These are phyloP conservation scores for Pochonia chlamydosporia DNA, from an alignment of 2,329 filamentous ascomycete genomes.

Conservation along the genomic window DNA sequence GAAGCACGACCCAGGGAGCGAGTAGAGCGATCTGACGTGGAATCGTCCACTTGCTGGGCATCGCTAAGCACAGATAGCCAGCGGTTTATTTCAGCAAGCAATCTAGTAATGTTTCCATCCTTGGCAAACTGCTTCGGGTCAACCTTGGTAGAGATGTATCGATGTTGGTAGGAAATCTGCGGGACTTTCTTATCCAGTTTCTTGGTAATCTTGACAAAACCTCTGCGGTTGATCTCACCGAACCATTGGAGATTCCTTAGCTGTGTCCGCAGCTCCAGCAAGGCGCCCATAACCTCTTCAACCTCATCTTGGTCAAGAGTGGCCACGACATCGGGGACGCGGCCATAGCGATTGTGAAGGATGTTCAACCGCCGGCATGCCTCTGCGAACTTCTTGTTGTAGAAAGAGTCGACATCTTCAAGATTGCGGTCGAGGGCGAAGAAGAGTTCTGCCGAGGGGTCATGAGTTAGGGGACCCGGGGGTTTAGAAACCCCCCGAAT, in stretches of 20 bases:
- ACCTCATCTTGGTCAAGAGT: slow-evolving; percentile 81
- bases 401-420: slow-evolving; percentile 93
- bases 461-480: slow-evolving; percentile 25
- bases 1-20: slow-evolving; percentile 72
- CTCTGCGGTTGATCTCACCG: slow-evolving; percentile 89
- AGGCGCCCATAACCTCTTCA: slow-evolving; percentile 83
- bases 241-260: slow-evolving; percentile 95
- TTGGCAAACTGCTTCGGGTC: slow-evolving; percentile 84
- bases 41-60: slow-evolving; percentile 69
- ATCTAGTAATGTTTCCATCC: slow-evolving; percentile 45
- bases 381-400: slow-evolving; percentile 91
- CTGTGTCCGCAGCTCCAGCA: slow-evolving; percentile 82
- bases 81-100: slow-evolving; percentile 68
- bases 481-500: slow-evolving; percentile 15
- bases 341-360: slow-evolving; percentile 81
- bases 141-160: slow-evolving; percentile 86
- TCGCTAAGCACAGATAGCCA: slow-evolving; percentile 84
- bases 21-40: slow-evolving; percentile 66
- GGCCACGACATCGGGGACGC: slow-evolving; percentile 60
- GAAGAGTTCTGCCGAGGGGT: slow-evolving; percentile 71
- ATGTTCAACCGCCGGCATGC: slow-evolving; percentile 78
- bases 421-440: slow-evolving; percentile 94
- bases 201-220: slow-evolving; percentile 98
- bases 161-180: slow-evolving; percentile 68
- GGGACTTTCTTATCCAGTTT: slow-evolving; percentile 95